Conservation (phyloP, 805 yeast genomes). For the Ogataea saltuana region DNA sequence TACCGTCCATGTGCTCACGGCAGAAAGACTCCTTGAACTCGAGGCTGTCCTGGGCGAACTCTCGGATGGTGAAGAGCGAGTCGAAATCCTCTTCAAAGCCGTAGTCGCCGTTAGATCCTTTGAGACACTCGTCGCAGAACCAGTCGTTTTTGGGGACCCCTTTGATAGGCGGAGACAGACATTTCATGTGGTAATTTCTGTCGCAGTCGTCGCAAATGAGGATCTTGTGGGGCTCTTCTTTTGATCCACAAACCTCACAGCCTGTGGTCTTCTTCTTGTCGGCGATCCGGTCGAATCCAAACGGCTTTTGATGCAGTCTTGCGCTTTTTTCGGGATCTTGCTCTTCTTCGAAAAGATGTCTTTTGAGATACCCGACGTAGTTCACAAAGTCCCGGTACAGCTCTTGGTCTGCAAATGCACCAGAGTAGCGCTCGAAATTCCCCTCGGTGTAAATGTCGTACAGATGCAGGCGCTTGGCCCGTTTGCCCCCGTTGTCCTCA, state of each 20-base stretch:
- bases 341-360: conserved; percentile 7
- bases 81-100: conserved; percentile 74
- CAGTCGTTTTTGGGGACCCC: conserved; percentile 61
- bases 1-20: conserved; percentile 31
- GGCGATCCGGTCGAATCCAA: conserved; percentile 9
- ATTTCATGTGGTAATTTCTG: conserved; percentile 62
- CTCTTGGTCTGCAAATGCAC: conserved; percentile 13
- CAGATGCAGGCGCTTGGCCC: conserved; percentile 27
- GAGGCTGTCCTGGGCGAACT: conserved; percentile 59
- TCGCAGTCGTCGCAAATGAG: conserved; percentile 77
- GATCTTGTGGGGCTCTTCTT: conserved; percentile 47
- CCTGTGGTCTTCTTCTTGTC: conserved; percentile 20
- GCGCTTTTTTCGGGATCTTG: conserved; percentile 2
- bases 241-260: conserved; percentile 46
- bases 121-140: conserved; percentile 82
- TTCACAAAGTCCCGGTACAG: conserved; percentile 18
- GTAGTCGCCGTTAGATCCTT: conserved; percentile 78
- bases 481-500: background rate
- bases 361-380: conserved; percentile 23
- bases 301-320: conserved; percentile 1
- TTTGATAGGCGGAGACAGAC: conserved; percentile 59
- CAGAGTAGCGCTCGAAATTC: conserved; percentile 7
- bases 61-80: conserved; percentile 46
- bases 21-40: conserved; percentile 50
- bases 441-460: conserved; percentile 33